These are phyloP conservation scores for Trichophyton benhamiae DNA, from an alignment of 2,329 filamentous ascomycete species.

Conservation along the genomic window DNA sequence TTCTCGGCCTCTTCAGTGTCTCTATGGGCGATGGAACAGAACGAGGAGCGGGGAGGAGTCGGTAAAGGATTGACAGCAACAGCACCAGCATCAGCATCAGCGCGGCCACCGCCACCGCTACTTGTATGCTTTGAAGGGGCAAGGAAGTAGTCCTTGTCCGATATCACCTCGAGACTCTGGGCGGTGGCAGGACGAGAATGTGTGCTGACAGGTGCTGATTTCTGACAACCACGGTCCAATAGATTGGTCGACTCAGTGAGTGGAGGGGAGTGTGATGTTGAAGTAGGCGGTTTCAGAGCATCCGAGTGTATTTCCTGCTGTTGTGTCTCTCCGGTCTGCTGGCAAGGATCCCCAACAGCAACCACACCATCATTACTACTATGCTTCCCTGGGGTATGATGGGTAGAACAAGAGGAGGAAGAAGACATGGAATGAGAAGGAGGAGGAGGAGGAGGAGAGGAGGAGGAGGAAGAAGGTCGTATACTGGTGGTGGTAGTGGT, in stretches of 20 bases:
- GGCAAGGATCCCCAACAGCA: background rate
- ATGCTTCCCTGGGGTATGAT: background rate
- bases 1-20: slow-evolving; percentile 31
- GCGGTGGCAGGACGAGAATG: background rate
- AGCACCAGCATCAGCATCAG: slow-evolving; percentile 19
- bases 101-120: slow-evolving; percentile 12
- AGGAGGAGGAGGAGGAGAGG: slow-evolving; percentile 9
- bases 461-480: slow-evolving; percentile 25
- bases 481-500: slow-evolving; percentile 26
- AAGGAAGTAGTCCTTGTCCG: background rate
- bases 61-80: slow-evolving; percentile 27
- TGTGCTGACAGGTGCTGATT: slow-evolving; percentile 14
- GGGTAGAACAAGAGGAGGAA: background rate
- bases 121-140: background rate
- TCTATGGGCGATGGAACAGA: slow-evolving; percentile 33
- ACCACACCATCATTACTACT: background rate
- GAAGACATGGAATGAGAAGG: background rate
- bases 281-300: background rate
- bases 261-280: slow-evolving; percentile 13
- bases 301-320: background rate
- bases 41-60: slow-evolving; percentile 34
- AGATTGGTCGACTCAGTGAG: slow-evolving; percentile 33
- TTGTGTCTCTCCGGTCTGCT: background rate
- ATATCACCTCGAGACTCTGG: background rate
- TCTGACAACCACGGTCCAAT: slow-evolving; percentile 27